Evolutionary conservation across 192 early-diverging fungal species (phyloP).

Genomic region (Coemansia sp.): DNA sequence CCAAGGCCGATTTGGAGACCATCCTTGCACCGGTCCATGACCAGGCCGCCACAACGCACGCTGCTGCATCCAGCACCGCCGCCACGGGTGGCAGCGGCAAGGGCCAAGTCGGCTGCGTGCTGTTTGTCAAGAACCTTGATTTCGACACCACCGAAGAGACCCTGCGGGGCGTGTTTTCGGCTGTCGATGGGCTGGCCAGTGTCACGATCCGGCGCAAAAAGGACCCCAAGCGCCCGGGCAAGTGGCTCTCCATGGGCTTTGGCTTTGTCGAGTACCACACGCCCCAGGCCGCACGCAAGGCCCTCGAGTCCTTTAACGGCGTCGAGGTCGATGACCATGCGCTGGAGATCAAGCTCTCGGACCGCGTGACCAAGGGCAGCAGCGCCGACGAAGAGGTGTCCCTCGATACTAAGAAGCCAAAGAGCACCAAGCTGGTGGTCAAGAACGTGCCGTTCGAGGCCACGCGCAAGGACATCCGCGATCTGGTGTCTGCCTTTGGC

Average conservation of each 20-base stretch:
- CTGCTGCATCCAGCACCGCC: conserved; percentile 24
- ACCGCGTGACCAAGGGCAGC: conserved; percentile 52
- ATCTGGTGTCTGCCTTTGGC: conserved; percentile 89
- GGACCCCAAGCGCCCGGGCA: conserved; percentile 77
- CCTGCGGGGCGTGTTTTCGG: conserved; percentile 68
- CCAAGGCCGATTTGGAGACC: conserved; percentile 35
- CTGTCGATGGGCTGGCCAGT: conserved; percentile 73
- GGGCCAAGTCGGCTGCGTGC: conserved; percentile 63
- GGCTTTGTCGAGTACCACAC: conserved; percentile 92
- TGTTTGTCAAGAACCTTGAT: conserved; percentile 96
- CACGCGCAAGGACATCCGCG: conserved; percentile 88
- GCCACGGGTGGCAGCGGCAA: conserved; percentile 50
- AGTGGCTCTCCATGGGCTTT: conserved; percentile 89
- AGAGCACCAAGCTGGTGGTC: conserved; percentile 82
- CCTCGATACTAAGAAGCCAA: conserved; percentile 58
- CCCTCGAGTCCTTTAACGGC: conserved; percentile 85
- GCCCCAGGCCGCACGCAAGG: conserved; percentile 76
- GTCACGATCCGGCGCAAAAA: conserved; percentile 81
- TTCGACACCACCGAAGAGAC: conserved; percentile 84
- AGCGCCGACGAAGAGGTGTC: conserved; percentile 7
- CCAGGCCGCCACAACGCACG: conserved; percentile 38
- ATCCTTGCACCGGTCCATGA: conserved; percentile 49
- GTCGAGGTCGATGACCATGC: conserved; percentile 82
- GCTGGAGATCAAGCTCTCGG: conserved; percentile 89
- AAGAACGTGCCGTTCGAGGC: conserved; percentile 98